phyloP scores from a whole-genome alignment of 345 rosid genomes.

The Populus deltoides region DNA sequence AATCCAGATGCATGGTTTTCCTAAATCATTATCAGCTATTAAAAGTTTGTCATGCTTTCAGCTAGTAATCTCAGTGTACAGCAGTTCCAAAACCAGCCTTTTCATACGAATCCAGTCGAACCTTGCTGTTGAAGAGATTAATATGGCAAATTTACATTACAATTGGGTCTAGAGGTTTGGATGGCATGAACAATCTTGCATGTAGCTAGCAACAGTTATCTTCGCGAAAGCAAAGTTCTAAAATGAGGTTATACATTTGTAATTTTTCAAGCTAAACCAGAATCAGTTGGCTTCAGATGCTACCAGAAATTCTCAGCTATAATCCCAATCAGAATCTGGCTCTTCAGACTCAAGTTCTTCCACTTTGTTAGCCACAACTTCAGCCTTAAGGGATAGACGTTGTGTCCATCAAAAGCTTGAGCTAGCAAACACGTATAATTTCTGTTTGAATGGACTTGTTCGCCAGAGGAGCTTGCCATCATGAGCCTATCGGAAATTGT shows the following conservation, averaged over 20 bases:
- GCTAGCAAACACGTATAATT: conserved; percentile 35
- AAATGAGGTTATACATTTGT: background rate
- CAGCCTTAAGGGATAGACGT: no score
- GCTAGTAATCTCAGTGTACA: no score
- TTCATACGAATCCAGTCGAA: no score
- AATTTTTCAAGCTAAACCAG: background rate
- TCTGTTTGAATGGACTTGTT: conserved; percentile 20
- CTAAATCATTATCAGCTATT: no score
- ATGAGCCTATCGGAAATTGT: conserved; percentile 13
- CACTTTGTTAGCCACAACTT: conserved; percentile 21
- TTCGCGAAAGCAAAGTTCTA: background rate
- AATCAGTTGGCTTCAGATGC: background rate
- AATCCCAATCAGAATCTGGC: conserved; percentile 15
- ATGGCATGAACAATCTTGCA: background rate
- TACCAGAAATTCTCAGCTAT: background rate
- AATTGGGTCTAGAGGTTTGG: background rate
- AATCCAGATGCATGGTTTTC: no score
- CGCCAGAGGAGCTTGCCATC: conserved; percentile 37
- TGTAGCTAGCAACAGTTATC: background rate
- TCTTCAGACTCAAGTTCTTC: conserved; percentile 32
- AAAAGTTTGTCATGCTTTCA: no score
- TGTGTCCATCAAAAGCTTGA: conserved; percentile 38
- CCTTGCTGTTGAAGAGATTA: background rate
- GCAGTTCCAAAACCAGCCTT: no score
- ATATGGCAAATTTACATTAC: background rate